A percentile compares a stretch with the other conserved stretches of the same genome.
These are phyloP conservation scores for Aspergillus tubingensis DNA, from an alignment of 2,329 filamentous ascomycete species.

Conservation along the genomic window DNA sequence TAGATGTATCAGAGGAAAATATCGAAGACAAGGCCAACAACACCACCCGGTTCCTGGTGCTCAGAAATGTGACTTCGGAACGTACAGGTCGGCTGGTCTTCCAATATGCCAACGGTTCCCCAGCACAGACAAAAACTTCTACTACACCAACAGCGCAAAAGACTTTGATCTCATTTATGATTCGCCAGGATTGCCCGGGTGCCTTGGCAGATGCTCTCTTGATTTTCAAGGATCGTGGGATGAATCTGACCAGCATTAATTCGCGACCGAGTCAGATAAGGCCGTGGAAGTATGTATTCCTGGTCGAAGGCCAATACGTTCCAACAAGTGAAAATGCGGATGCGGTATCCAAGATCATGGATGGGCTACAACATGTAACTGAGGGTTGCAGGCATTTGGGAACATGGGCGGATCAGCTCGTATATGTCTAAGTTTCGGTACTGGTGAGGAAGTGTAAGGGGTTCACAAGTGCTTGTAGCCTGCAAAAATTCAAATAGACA, in stretches of 20 bases:
- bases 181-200: constrained; percentile 76
- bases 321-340: constrained; percentile 30
- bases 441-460: neutral
- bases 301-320: constrained; percentile 80
- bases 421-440: neutral
- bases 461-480: neutral
- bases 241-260: constrained; percentile 91
- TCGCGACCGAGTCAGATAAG: constrained; percentile 73
- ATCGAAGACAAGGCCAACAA: constrained; percentile 52
- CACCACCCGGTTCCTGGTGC: constrained; percentile 50
- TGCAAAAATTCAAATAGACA: neutral
- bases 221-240: constrained; percentile 69
- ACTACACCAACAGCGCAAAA: constrained; percentile 41
- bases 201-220: constrained; percentile 77
- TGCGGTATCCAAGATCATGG: constrained; percentile 33
- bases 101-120: constrained; percentile 18
- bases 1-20: constrained; percentile 64
- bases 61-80: constrained; percentile 39
- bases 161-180: constrained; percentile 78
- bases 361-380: constrained; percentile 38
- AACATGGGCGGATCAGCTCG: constrained; percentile 43
- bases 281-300: constrained; percentile 92
- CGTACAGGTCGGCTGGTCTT: constrained; percentile 23
- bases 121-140: neutral
- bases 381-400: constrained; percentile 43